These are phyloP conservation scores for Trichosporon coremiiforme DNA, from an alignment of 1,284 basidiomycete genomes.

Conservation along the genomic window DNA sequence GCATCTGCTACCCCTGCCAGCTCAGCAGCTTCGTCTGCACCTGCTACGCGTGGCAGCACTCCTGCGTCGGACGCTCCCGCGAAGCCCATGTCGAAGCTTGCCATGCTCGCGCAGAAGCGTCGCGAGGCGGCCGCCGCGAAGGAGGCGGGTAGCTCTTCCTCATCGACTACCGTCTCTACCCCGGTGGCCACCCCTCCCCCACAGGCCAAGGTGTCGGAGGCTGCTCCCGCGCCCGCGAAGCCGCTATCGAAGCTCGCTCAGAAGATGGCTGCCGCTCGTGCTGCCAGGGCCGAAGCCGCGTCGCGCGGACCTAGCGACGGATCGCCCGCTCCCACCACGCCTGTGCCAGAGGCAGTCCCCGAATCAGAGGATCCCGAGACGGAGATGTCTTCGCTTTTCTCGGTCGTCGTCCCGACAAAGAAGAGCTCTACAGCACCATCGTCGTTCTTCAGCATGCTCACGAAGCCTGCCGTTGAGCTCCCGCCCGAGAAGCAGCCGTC, in stretches of 20 bases:
- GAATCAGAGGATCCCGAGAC: conserved; percentile 18
- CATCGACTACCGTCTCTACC: conserved; percentile 21
- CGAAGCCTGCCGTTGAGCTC: conserved; percentile 31
- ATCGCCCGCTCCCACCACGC: conserved; percentile 27
- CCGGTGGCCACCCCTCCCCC: conserved; percentile 57
- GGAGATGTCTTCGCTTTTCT: conserved; percentile 23
- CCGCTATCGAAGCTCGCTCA: conserved; percentile 62
- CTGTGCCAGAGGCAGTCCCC: conserved; percentile 21
- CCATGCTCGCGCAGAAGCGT: conserved; percentile 67
- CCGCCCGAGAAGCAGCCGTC: conserved; percentile 25
- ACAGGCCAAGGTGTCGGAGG: conserved; percentile 59
- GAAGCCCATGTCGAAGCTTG: conserved; percentile 67
- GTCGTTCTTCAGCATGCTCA: conserved; percentile 52
- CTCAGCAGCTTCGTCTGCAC: neutral
- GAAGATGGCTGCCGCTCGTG: conserved; percentile 57
- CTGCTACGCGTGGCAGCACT: neutral
- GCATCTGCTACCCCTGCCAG: conserved; percentile 34
- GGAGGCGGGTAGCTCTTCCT: conserved; percentile 12
- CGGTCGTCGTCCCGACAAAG: conserved; percentile 4
- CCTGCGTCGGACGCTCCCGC: conserved; percentile 20
- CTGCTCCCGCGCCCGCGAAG: conserved; percentile 43
- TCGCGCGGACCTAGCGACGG: conserved; percentile 22
- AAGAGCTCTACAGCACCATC: conserved; percentile 28
- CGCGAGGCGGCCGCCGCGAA: conserved; percentile 48
- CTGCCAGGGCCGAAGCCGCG: conserved; percentile 36